phyloP scores from a whole-genome alignment of 371 early-diverging fungal species.

The Mucor racemosus region DNA sequence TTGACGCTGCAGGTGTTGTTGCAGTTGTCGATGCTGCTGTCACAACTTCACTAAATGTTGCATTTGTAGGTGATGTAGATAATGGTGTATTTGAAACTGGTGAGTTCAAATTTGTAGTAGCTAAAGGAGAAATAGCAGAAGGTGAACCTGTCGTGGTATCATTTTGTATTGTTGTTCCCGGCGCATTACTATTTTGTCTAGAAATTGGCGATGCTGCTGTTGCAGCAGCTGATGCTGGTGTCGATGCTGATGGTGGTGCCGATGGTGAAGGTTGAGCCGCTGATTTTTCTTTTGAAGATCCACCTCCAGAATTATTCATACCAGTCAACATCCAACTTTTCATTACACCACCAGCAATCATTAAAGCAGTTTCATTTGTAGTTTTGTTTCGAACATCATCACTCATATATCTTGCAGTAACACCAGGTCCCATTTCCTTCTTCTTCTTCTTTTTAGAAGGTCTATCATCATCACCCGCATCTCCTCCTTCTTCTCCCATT shows the following conservation, averaged over 20 bases:
- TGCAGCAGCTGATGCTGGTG: background rate
- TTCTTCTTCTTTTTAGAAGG: constrained; percentile 64
- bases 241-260: too few species aligned
- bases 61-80: constrained; percentile 16
- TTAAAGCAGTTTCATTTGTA: constrained; percentile 75
- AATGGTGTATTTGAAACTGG: background rate
- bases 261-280: background rate
- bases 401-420: constrained; percentile 67
- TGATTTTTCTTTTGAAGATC: constrained; percentile 13
- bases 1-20: background rate
- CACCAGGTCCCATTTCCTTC: constrained; percentile 57
- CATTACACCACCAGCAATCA: constrained; percentile 72
- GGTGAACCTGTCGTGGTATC: background rate
- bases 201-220: constrained; percentile 4
- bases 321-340: constrained; percentile 81
- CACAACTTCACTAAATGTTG: background rate
- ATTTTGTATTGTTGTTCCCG: background rate
- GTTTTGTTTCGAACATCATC: constrained; percentile 73
- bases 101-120: background rate
- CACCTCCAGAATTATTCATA: constrained; percentile 29
- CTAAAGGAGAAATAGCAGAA: constrained; percentile 1
- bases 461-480: constrained; percentile 44
- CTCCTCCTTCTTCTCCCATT: constrained; percentile 53
- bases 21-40: background rate
- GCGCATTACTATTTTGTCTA: constrained; percentile 17